phyloP scores from a whole-genome alignment of 352 stramenopile genomes.

The Globisporangium polare region DNA sequence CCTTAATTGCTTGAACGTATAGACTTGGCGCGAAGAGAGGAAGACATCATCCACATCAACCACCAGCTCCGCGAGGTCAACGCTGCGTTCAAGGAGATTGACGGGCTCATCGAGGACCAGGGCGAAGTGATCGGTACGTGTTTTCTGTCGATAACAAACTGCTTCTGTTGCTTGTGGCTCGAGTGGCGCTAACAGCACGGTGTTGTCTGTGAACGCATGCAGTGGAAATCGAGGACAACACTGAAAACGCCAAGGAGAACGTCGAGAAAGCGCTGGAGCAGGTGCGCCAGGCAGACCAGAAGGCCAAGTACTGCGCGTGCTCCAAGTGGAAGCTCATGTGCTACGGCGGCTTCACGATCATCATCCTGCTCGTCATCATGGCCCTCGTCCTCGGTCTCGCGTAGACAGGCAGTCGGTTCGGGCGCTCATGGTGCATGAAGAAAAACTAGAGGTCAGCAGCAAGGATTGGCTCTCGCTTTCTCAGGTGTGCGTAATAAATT shows the following conservation, averaged over 20 bases:
- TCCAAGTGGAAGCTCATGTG: constrained; percentile 65
- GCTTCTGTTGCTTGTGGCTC: not conserved
- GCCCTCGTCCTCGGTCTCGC: constrained; percentile 40
- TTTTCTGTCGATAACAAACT: not conserved
- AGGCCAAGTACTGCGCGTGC: constrained; percentile 69
- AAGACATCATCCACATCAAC: constrained; percentile 88
- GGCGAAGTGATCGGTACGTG: constrained; percentile 59
- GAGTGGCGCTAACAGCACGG: not conserved
- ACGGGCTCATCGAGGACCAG: constrained; percentile 80
- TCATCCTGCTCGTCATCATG: constrained; percentile 57
- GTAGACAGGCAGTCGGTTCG: constrained; percentile 4
- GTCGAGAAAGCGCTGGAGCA: constrained; percentile 64
- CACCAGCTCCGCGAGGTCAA: constrained; percentile 85
- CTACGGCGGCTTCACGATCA: constrained; percentile 45
- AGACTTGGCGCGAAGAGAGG: constrained; percentile 77
- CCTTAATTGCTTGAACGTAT: not conserved
- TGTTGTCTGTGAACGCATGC: not conserved
- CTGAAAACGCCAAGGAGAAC: constrained; percentile 72
- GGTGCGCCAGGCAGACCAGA: constrained; percentile 65
- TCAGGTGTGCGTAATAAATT: constrained; percentile 13
- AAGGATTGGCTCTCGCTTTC: not conserved
- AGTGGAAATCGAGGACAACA: constrained; percentile 85
- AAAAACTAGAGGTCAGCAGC: too few species aligned
- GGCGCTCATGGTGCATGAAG: not conserved
- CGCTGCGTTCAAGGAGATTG: constrained; percentile 81